Evolutionary conservation across 495 filamentous ascomycete genomes (phyloP), one percentile per base, ranked within the genome.

Genomic region (Aspergillus sclerotiicarbonarius): DNA sequence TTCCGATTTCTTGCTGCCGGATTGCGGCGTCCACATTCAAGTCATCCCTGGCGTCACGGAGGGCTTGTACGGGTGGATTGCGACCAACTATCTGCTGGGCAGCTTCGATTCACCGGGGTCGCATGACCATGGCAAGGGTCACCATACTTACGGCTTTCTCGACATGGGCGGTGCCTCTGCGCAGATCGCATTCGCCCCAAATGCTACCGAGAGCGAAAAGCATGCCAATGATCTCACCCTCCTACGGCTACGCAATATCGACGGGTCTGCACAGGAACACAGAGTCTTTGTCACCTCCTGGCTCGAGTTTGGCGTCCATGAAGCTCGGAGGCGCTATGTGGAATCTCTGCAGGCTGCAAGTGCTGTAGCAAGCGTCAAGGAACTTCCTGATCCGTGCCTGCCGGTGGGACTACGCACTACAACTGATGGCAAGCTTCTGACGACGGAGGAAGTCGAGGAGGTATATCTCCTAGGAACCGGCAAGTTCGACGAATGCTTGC

Each of bases 81-180:
- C 94, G 33, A 87, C 93, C n/a, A 99, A 99, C 67, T 99, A 98
- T 67, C 74, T 99, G 18, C 76, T 99, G 32, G 92, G 90, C n/a
- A 91, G 91, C 2, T 98, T 98, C 61, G 89, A 98, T 69, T 72
- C 81, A n/a, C 89, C 92, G 0, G 78, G 84, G 25, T 74, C 82
- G 21, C 90, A 95, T 62, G 76, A 79, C 51, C 86, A 89, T 65
- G 92, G 91, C 16, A 92, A 96, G 64, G 88, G 84, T 21, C 94
- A 98, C 63, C 89, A 94, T 65, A 99, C 94, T 0, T 99, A 98
- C 70, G 94, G 94, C 0, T 99, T 99, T 68, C 72, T 99, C 52
- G 94, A 99, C 69, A 98, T 99, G 94, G 94, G 94, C 25, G 94
- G 94, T 16, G 94, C 94, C 16, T 97, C 92, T 0, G 92, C 94